Base-by-base conservation (phyloP, 768 basidiomycete genomes). In the Hysterangium stoloniferum region DNA sequence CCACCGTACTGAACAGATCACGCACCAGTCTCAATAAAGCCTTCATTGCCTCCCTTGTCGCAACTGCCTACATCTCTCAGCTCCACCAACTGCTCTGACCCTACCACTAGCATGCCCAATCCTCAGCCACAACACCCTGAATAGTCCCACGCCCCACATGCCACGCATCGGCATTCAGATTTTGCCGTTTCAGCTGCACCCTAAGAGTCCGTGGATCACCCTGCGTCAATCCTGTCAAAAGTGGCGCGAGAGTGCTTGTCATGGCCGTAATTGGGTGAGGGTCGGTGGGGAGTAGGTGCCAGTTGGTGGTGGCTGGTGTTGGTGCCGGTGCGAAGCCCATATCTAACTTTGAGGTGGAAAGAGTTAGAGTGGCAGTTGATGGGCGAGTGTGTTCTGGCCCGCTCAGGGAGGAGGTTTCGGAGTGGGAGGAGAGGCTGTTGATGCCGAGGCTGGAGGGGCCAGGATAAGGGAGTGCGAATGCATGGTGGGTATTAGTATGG, bases 131-230 rank as follows among this genome's bases (percentile, higher is more conserved):
- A 44, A 99, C 80, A 45, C 75, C 74, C 52, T 77, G 76, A 52
- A 98, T 74, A 0, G 92, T 96, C 22, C 77, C 78, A 38, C 84
- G 80, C 0, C 92, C 94, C 15, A 98, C 74, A 62, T 96, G 86
- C 27, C 80, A 78, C 27, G 97, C 76, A 57, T 96, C 92, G 7
- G 64, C 68, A 7, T 90, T 86, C 17, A 98, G 73, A 59, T 93
- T 80, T 58, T 97, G 94, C 50, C 92, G 84, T 66, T 90, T 94
- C 24, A 98, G 71, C 24, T 96, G 82, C 56, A 86, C 87, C 28
- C 88, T 90, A 35, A 98, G 71, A 1, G 90, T 92, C 19, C 84
- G 72, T 1, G 94, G 84, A 57, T 98, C 94, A 1, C 93, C 84
- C 55, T 86, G 71, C 35, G 72, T 68, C 48, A 89, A 67, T 31